phyloP scores from a whole-genome alignment of 2,329 filamentous ascomycete species.

The Sclerotinia glacialis region DNA sequence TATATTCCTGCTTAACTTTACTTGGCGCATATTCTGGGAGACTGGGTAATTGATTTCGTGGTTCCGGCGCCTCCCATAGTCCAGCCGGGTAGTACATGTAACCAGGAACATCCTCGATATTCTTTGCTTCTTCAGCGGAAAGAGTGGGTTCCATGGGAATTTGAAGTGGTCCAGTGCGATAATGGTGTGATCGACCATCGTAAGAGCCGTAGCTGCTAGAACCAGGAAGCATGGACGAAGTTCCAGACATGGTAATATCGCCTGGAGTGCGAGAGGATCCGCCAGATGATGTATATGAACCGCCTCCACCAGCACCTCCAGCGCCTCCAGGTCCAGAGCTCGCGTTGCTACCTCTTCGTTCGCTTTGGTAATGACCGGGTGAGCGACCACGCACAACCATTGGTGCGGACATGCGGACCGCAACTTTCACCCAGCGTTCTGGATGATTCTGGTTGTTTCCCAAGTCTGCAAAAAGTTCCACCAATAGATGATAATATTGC shows the following conservation, averaged over 20 bases:
- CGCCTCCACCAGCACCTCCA: slow-evolving; percentile 34
- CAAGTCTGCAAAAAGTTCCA: slow-evolving; percentile 62
- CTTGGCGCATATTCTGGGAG: slow-evolving; percentile 30
- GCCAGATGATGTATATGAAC: slow-evolving; percentile 35
- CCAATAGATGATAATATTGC: slow-evolving; percentile 69
- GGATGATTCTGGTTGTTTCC: slow-evolving; percentile 34
- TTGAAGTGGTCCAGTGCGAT: slow-evolving; percentile 33
- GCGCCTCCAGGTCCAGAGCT: slow-evolving; percentile 55
- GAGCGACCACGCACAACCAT: slow-evolving; percentile 67
- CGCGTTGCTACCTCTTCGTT: slow-evolving; percentile 49
- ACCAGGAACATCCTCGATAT: slow-evolving; percentile 33
- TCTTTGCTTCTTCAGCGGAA: slow-evolving; percentile 37
- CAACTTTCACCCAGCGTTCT: slow-evolving; percentile 55
- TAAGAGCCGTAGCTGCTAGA: slow-evolving; percentile 34
- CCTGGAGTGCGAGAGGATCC: slow-evolving; percentile 31
- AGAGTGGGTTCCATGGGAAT: slow-evolving; percentile 38
- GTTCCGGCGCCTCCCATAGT: slow-evolving; percentile 36
- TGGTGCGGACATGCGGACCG: slow-evolving; percentile 55
- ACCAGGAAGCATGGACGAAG: slow-evolving; percentile 34
- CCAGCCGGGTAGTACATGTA: slow-evolving; percentile 39
- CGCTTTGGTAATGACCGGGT: slow-evolving; percentile 60
- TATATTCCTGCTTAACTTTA: slow-evolving; percentile 37
- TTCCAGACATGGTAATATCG: slow-evolving; percentile 36
- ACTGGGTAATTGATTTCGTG: slow-evolving; percentile 33
- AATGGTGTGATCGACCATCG: slow-evolving; percentile 35